Conservation (phyloP, 345 rosid genomes). For the Citrus medica region DNA sequence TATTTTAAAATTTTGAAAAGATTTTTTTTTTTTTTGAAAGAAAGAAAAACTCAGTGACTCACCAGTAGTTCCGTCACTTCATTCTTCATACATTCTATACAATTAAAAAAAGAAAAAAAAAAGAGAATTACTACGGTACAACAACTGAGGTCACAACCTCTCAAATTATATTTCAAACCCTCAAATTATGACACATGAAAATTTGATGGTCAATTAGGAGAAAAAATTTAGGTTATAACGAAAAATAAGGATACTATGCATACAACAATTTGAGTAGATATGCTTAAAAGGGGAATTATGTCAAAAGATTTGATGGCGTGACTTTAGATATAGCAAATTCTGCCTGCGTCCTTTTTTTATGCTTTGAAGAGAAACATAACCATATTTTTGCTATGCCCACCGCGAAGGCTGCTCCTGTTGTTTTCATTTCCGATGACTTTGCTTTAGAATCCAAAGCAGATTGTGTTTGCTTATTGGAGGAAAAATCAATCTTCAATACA, state of each 20-base stretch:
- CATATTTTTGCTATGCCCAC: neutral
- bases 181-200: too few species aligned
- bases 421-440: neutral
- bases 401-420: neutral
- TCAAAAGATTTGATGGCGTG: neutral
- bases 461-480: constrained; percentile 8
- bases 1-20: neutral
- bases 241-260: too few species aligned
- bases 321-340: neutral
- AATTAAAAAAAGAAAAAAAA: too few species aligned
- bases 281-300: neutral
- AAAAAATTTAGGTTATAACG: too few species aligned
- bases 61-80: neutral
- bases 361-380: neutral
- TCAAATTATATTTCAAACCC: too few species aligned
- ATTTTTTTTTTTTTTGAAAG: too few species aligned
- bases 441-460: neutral
- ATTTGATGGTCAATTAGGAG: too few species aligned
- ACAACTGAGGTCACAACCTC: too few species aligned
- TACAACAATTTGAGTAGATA: too few species aligned
- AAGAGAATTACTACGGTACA: too few species aligned
- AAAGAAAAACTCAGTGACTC: too few species aligned
- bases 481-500: neutral
- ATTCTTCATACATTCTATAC: neutral
- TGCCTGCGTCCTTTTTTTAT: neutral